Conservation (phyloP, 2,329 filamentous ascomycete species). For the Aspergillus intermedius region DNA sequence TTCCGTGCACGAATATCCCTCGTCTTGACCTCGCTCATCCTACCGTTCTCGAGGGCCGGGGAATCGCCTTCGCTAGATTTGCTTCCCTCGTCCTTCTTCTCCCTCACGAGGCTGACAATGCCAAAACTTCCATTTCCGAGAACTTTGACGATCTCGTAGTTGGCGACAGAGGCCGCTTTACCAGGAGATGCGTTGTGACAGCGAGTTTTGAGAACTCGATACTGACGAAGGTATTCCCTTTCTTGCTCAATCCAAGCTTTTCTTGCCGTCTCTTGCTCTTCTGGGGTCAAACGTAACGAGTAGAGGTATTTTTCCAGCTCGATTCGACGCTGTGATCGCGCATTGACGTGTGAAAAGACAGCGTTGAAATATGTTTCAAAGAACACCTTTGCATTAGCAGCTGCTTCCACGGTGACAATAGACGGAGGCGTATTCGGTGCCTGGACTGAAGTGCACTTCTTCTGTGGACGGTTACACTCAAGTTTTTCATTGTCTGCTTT, state of each 20-base stretch:
- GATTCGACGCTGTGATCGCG: constrained; percentile 55
- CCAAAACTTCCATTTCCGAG: constrained; percentile 94
- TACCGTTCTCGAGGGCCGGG: constrained; percentile 8
- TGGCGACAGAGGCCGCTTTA: constrained; percentile 49
- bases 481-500: constrained; percentile 1
- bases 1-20: not conserved
- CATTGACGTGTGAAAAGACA: constrained; percentile 51
- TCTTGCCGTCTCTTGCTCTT: constrained; percentile 50
- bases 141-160: constrained; percentile 75
- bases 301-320: constrained; percentile 61
- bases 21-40: not conserved
- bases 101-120: constrained; percentile 76
- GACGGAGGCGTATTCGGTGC: constrained; percentile 21
- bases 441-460: constrained; percentile 4
- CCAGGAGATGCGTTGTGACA: constrained; percentile 41
- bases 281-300: constrained; percentile 48
- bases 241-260: constrained; percentile 61
- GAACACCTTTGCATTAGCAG: constrained; percentile 75
- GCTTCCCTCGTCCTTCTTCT: constrained; percentile 38
- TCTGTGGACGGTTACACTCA: constrained; percentile 1
- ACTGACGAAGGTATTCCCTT: constrained; percentile 66
- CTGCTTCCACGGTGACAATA: constrained; percentile 63
- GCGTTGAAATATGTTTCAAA: constrained; percentile 78
- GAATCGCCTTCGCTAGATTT: not conserved
- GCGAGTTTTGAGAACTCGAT: constrained; percentile 61